phyloP scores from a whole-genome alignment of 2,329 filamentous ascomycete species.

The Coccinonectria pachysandricola region DNA sequence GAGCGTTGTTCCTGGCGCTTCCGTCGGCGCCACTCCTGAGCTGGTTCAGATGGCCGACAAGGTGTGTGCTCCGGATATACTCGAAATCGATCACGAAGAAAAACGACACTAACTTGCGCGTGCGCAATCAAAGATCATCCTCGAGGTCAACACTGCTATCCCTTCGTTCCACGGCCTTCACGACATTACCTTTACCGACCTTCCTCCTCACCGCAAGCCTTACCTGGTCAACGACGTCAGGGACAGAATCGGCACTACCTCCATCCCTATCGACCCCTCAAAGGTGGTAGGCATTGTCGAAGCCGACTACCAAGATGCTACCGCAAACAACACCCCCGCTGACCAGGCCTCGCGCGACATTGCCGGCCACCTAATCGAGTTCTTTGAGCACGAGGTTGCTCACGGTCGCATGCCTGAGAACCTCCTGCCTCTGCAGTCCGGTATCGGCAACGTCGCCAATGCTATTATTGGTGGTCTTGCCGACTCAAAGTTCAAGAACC shows the following conservation, averaged over 20 bases:
- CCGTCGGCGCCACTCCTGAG: constrained; percentile 76
- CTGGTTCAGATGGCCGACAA: constrained; percentile 87
- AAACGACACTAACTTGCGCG: constrained; percentile 4
- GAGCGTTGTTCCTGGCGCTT: constrained; percentile 78
- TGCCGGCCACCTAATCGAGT: constrained; percentile 70
- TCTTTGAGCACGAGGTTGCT: constrained; percentile 72
- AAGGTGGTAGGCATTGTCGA: constrained; percentile 79
- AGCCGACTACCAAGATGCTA: constrained; percentile 69
- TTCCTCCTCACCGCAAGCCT: constrained; percentile 71
- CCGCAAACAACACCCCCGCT: constrained; percentile 63
- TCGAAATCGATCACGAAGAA: not conserved
- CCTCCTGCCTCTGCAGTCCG: constrained; percentile 73
- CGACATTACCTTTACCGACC: constrained; percentile 82
- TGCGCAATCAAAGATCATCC: constrained; percentile 50
- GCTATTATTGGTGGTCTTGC: constrained; percentile 78
- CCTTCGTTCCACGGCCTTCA: constrained; percentile 81
- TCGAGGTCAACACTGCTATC: constrained; percentile 81
- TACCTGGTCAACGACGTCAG: constrained; percentile 79
- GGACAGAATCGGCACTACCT: constrained; percentile 73
- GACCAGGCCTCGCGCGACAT: constrained; percentile 66
- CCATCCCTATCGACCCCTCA: constrained; percentile 76
- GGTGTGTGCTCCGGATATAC: constrained; percentile 24
- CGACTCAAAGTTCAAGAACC: constrained; percentile 72
- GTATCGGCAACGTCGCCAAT: constrained; percentile 90
- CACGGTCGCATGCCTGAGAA: constrained; percentile 67